Base-by-base conservation (phyloP, 2,329 filamentous ascomycete genomes). In the Aspergillus glaucus region DNA sequence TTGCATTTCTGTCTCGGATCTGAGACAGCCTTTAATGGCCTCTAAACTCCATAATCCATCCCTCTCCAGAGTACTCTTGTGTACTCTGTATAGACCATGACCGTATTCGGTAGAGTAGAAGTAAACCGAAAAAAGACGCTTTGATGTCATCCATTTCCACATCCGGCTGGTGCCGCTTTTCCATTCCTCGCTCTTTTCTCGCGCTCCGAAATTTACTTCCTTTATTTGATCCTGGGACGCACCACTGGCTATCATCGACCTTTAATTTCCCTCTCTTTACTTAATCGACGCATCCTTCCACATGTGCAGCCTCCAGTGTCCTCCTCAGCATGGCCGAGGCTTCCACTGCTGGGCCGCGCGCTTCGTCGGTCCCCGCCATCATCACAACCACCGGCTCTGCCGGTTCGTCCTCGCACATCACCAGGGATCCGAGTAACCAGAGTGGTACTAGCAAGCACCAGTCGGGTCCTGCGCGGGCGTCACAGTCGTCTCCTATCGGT, bases 241-340 rank as follows among this genome's bases (percentile, higher is more conserved):
- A 12, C 26, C 9, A 30, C 26, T 30, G 26, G 26, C 10, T 4
- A 30, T 30, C 34, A 6, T 14, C n/a, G 6, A 7, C 17, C 34
- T 37, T 37, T 19, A n/a, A 37, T 37, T 17, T 37, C 19, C 17
- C 17, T 15, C 10, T 45, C 21, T 17, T 37, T 17, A 15, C 34
- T 37, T 37, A 37, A n/a, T 8, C 34, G 26, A 30, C 26, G 9
- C 39, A 37, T 39, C 22, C 14, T 32, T 34, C 52, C 50, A 47
- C 53, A 66, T 66, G 62, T 52, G 52, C 59, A 39, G 34, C 44
- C 39, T 50, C 50, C 48, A 43, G 51, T 48, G 49, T 48, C 50
- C 47, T 49, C 49, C 50, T 43, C 53, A 57, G 48, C 44, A 67
- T 68, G 64, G 59, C 60, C 59, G 63, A 66, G 62, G 63, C 53